Percentiles rank a stretch among this genome's conserved stretches.
Conservation (phyloP, 176 grass and related monocot species). For the Phoenix roebelenii region DNA sequence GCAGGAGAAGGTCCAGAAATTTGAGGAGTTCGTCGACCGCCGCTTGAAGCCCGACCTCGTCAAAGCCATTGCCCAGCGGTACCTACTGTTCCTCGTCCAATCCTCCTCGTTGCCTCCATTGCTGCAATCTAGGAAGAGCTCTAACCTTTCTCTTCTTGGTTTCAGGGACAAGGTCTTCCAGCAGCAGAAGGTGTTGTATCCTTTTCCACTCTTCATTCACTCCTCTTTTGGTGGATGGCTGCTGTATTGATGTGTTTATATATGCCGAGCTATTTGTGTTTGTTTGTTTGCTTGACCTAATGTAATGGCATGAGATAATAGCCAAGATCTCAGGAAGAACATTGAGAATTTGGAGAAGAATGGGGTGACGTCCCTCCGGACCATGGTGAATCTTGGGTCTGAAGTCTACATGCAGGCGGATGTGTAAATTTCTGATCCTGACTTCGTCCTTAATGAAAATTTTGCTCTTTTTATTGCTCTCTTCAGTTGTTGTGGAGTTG, state of each 20-base stretch:
- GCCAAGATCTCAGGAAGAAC: conserved; percentile 84
- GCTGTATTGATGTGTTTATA: no score
- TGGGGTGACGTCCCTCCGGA: conserved; percentile 56
- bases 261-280: neutral
- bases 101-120: neutral
- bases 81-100: neutral
- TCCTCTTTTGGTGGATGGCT: no score
- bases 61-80: conserved; percentile 52
- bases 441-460: neutral
- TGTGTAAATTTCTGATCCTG: conserved; percentile 46
- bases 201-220: neutral
- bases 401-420: conserved; percentile 85
- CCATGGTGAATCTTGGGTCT: conserved; percentile 92
- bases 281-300: neutral
- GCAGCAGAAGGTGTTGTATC: conserved; percentile 90
- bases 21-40: conserved; percentile 63
- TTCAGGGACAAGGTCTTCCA: conserved; percentile 54
- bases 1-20: conserved; percentile 69
- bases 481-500: no score
- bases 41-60: conserved; percentile 70
- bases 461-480: no score
- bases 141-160: conserved; percentile 2
- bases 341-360: conserved; percentile 83
- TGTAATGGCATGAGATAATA: conserved; percentile 12
- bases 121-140: neutral